A percentile compares a stretch with the other conserved stretches of the same genome.
Evolutionary conservation across 2,329 filamentous ascomycete genomes (phyloP).

Genomic region (Ramularia endophylla): DNA sequence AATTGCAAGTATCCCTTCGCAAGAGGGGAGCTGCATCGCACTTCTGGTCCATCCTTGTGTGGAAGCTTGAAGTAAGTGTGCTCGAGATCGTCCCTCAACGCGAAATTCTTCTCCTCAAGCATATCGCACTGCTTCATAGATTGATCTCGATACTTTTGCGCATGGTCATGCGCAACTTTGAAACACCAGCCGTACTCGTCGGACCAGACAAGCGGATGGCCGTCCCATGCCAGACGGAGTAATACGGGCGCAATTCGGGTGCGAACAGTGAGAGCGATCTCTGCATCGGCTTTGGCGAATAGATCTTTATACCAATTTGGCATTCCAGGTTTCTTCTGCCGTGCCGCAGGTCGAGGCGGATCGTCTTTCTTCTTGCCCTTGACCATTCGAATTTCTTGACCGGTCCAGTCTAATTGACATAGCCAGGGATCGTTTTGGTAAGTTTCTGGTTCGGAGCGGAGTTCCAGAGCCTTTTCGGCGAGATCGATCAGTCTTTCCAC

Average conservation of each 20-base stretch:
- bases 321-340: constrained; percentile 92
- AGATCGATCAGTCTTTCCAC: constrained; percentile 67
- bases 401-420: constrained; percentile 89
- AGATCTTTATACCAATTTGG: constrained; percentile 95
- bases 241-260: constrained; percentile 83
- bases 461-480: constrained; percentile 67
- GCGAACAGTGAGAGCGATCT: constrained; percentile 75
- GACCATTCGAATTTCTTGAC: constrained; percentile 83
- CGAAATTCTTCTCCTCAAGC: constrained; percentile 62
- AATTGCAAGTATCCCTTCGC: constrained; percentile 87
- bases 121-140: constrained; percentile 72
- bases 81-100: constrained; percentile 58
- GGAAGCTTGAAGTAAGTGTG: constrained; percentile 86
- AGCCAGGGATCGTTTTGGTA: constrained; percentile 86
- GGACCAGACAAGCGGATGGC: constrained; percentile 86
- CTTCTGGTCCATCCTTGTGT: constrained; percentile 86
- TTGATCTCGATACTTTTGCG: constrained; percentile 60
- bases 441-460: constrained; percentile 62
- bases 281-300: constrained; percentile 61
- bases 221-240: constrained; percentile 80
- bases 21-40: constrained; percentile 79
- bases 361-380: constrained; percentile 87
- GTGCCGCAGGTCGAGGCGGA: constrained; percentile 66
- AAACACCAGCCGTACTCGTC: constrained; percentile 93
- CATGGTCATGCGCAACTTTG: constrained; percentile 59